Base-by-base conservation (phyloP, 768 basidiomycete genomes). In the Harrya chromipes region DNA sequence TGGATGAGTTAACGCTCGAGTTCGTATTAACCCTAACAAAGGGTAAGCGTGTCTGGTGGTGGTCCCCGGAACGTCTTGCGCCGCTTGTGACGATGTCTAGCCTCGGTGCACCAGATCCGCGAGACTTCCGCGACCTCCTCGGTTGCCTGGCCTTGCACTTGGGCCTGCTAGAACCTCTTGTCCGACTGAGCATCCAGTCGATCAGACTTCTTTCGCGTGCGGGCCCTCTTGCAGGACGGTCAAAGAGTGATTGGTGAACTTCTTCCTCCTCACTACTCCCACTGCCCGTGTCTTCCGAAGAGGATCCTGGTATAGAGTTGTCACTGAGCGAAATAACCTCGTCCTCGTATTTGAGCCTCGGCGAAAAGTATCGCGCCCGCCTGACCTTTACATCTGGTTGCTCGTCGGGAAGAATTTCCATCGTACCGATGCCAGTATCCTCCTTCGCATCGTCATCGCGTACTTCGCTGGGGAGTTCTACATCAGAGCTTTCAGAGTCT, bases 161-260 rank as follows among this genome's bases (percentile, higher is more conserved):
- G 38, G 50, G 35, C 46, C 34, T 41, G 14, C 33, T 46, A 62
- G 55, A 26, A 31, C 47, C 47, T 55, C 63, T 53, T 2, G 76
- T 75, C 40, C 77, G 72, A 13, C 72, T 70, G 41, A 89, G 59
- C 86, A 89, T 89, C 62, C 80, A 81, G 55, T 88, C 83, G 40
- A 89, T 85, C 44, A 85, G 62, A 58, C 73, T 80, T 62, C 61
- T 74, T 63, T 69, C 73, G 47, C 57, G 66, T 21, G 60, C 63
- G 19, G 63, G 61, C 9, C 53, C 58, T 46, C 58, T 63, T 23
- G 33, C 19, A 2, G 52, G 58, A 37, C 45, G 56, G 14, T 67
- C 61, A 24, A 61, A 49, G 27, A 75, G 55, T 50, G 72, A 72
- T 12, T 54, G 69, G 8, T 67, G 74, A 72, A 16, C 64, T 57